Evolutionary conservation across 176 grass and related monocot species (phyloP), one percentile per base, ranked within the genome.

Genomic region (Lolium perenne): DNA sequence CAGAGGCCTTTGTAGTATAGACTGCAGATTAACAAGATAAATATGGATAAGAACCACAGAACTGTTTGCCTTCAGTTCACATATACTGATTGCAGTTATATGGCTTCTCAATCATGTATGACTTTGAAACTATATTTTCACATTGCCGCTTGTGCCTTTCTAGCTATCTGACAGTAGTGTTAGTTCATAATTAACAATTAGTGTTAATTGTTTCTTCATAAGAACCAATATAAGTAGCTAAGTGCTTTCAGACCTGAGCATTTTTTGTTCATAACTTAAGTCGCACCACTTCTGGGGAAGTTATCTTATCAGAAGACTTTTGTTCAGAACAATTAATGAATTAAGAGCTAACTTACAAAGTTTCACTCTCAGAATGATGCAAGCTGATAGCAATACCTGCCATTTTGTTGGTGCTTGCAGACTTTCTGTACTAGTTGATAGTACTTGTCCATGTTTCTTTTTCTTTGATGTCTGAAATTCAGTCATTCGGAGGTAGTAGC

Each of bases 251-350:
- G 38, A 63, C 10, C 16, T 62, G 40, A 64, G n/a, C 20, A 65
- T 53, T 57, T 76, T 49, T 0, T 76, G 59, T 75, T 82, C 70
- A 32, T 32, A 67, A 87, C 16, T 82, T 67, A 62, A 81, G 57
- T 35, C 29, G 5, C 22, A 10, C 16, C 21, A 41, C 29, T 46
- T 46, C 48, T 47, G 5, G 46, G 70, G 59, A 76, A 82, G 2
- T 47, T 35, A 4, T 38, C 40, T 22, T 76, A 35, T 81, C 49
- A 68, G 32, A 87, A 82, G 16, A 56, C 6, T 48, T 4, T 10
- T 77, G 23, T n/a, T 22, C 46, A 38, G 20, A 70, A 49, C 10
- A n/a, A 79, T 67, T 57, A 22, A 38, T 45, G 21, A 70, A 80
- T 60, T 69, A 21, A 81, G 13, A 71, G 64, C 81, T 83, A 47